Evolutionary conservation across 441 rosid genomes (phyloP).

Genomic region (Pelargonium australe): DNA sequence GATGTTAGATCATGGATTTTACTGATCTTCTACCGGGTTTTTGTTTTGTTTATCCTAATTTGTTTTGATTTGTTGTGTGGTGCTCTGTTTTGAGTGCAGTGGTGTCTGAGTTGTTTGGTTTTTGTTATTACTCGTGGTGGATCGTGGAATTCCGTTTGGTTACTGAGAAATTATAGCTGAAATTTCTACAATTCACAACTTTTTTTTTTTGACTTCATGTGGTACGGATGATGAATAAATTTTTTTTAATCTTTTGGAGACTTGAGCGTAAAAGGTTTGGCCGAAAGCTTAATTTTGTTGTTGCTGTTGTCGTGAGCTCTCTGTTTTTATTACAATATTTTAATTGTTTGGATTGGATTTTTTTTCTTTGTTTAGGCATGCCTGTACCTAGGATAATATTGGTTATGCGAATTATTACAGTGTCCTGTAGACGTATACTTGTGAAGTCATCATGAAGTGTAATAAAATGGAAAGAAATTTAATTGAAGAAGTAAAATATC

Average conservation of each 20-base stretch:
- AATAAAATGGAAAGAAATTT: background rate
- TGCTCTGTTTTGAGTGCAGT: background rate
- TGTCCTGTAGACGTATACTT: background rate
- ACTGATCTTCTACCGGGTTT: background rate
- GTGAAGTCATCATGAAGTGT: background rate
- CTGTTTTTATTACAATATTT: too few relatives aligned
- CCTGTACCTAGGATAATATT: too few relatives aligned
- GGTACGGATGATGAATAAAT: background rate
- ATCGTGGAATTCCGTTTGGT: background rate
- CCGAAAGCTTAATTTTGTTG: too few relatives aligned
- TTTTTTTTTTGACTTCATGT: background rate
- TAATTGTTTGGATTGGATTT: too few relatives aligned
- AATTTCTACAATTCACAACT: background rate
- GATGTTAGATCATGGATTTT: conserved; percentile 1
- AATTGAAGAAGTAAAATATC: background rate
- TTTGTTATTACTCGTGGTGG: background rate
- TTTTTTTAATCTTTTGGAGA: too few relatives aligned
- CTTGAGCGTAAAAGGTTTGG: too few relatives aligned
- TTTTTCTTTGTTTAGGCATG: too few relatives aligned
- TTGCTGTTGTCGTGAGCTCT: too few relatives aligned
- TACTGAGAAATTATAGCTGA: background rate
- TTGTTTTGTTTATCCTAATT: background rate
- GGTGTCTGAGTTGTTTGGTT: background rate
- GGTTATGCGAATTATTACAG: background rate
- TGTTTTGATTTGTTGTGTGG: too few relatives aligned